Percentiles rank a stretch among this genome's conserved stretches.
phyloP scores from a whole-genome alignment of 108 stramenopile genomes.

The Skeletonema marinoi region DNA sequence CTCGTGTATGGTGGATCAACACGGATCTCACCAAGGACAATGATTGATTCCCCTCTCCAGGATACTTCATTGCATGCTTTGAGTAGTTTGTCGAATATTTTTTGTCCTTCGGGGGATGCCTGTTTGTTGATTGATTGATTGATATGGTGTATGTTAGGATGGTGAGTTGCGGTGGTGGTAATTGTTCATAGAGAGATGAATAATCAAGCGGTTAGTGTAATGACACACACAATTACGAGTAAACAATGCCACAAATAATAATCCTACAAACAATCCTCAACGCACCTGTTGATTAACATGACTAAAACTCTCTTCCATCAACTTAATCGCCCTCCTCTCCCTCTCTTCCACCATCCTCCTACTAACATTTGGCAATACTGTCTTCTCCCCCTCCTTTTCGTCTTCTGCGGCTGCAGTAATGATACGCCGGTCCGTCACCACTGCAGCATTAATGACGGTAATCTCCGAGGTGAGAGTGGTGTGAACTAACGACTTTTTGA shows the following conservation, averaged over 20 bases:
- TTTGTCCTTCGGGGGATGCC: conserved; percentile 79
- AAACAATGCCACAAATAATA: too few relatives aligned
- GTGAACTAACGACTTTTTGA: conserved; percentile 55
- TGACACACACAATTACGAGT: too few relatives aligned
- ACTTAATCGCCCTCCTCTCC: conserved; percentile 73
- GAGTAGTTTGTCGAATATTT: conserved; percentile 77
- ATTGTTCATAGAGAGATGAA: too few relatives aligned
- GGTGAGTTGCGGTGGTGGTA: too few relatives aligned
- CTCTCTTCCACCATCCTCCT: conserved; percentile 75
- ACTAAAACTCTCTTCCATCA: conserved; percentile 77
- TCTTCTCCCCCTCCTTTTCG: neutral
- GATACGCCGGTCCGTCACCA: conserved; percentile 39
- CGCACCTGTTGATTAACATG: conserved; percentile 85
- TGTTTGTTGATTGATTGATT: conserved; percentile 3
- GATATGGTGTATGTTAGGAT: neutral
- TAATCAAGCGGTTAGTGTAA: too few relatives aligned
- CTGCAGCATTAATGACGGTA: conserved; percentile 48
- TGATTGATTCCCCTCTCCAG: conserved; percentile 70
- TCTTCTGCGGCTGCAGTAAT: conserved; percentile 29
- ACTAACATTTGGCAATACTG: conserved; percentile 38
- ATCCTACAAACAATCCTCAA: neutral
- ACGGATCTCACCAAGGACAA: conserved; percentile 65
- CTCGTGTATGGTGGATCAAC: conserved; percentile 83
- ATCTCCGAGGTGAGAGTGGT: conserved; percentile 53
- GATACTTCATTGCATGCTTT: conserved; percentile 82